Base-by-base conservation (phyloP, 2,329 filamentous ascomycete genomes). In the Colletotrichum orchidophilum region DNA sequence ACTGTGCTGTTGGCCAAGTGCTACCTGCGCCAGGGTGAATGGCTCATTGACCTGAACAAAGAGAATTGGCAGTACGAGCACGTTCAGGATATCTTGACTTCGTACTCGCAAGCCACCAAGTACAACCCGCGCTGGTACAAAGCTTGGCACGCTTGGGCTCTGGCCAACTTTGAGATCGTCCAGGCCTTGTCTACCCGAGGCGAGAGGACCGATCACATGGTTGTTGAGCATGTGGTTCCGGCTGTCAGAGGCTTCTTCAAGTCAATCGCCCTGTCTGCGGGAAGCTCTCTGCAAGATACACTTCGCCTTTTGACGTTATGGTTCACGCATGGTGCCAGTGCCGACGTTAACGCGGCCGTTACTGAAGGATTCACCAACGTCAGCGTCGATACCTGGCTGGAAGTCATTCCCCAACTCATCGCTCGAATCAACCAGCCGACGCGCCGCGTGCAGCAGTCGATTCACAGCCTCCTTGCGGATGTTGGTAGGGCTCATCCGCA, bases 81-180 rank as follows among this genome's bases (percentile, higher is more conserved):
- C 74, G 94, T 97, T 4, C 90, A 93, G 62, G 96, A 98, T 63
- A 95, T 99, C 69, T 86, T 99, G 27, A 88, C 90, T n/a, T 95
- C 96, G 1, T 99, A 98, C 81, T 91, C 92, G 21, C 92, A 95
- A 70, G 97, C 97, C 1, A 99, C 96, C 2, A 92, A 94, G 70
- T 98, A 97, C 83, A 97, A 99, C 79, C 92, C 94, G 39, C 91
- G 92, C 72, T 99, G 96, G 90, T 99, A 99, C 85, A 99, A 99
- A 83, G 96, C 97, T 8, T 99, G 96, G 96, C 96, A 99, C 82
- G 94, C 96, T 0, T 99, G 96, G 96, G 97, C 96, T 12, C 83
- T 99, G 73, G 96, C 96, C 64, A 99, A 99, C 81, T 99, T 99
- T 77, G 96, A 99, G 82, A 96, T 99, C 68, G 95, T 98, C 46